Conservation (phyloP, 805 yeast species). For the Tetrapisispora taiwanensis region DNA sequence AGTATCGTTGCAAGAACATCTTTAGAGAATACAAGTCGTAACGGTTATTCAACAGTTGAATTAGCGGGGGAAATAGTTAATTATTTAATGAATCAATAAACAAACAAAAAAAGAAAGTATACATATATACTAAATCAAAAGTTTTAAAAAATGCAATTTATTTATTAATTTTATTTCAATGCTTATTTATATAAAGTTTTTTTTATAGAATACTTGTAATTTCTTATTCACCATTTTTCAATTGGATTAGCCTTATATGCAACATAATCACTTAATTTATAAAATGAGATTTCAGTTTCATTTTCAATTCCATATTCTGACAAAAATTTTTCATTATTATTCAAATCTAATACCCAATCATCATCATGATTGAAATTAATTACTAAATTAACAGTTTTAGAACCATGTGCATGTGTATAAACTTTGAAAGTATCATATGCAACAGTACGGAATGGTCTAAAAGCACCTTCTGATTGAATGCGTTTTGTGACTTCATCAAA, state of each 20-base stretch:
- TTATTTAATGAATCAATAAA: slow-evolving; percentile 10
- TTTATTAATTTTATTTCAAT: neutral
- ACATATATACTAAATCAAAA: neutral
- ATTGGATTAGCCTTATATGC: slow-evolving; percentile 72
- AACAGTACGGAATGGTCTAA: slow-evolving; percentile 75
- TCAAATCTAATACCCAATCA: slow-evolving; percentile 52
- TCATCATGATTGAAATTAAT: slow-evolving; percentile 68
- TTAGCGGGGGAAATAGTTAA: slow-evolving; percentile 20
- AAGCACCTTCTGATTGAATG: slow-evolving; percentile 50
- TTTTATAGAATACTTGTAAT: too few relatives aligned
- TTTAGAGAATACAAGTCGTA: slow-evolving; percentile 25
- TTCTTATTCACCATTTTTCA: slow-evolving; percentile 57
- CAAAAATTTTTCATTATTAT: slow-evolving; percentile 33
- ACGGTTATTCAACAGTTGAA: slow-evolving; percentile 22
- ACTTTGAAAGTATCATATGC: slow-evolving; percentile 68
- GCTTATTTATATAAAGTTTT: neutral
- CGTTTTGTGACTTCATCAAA: slow-evolving; percentile 40
- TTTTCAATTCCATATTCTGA: slow-evolving; percentile 55
- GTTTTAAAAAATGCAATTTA: neutral
- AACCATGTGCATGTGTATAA: slow-evolving; percentile 90
- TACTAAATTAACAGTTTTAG: slow-evolving; percentile 86
- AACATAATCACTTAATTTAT: slow-evolving; percentile 55
- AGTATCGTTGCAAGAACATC: slow-evolving; percentile 76
- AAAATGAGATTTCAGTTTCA: slow-evolving; percentile 87
- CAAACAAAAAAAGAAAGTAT: neutral